A percentile compares a stretch with the other conserved stretches of the same genome.
Conservation (phyloP, 2,329 filamentous ascomycete species). For the Arthrobotrys megalospora region DNA sequence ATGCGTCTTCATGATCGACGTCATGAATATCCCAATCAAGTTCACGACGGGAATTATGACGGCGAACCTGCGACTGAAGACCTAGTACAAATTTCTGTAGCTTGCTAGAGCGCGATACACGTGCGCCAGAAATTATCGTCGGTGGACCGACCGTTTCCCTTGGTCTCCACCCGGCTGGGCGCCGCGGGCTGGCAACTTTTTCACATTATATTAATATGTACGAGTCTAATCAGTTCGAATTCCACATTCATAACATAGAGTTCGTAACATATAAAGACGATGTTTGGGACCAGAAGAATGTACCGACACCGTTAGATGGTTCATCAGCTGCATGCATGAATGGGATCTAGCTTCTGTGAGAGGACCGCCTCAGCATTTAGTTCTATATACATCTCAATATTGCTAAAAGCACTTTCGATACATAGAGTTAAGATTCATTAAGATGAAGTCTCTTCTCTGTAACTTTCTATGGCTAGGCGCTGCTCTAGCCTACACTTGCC, state of each 20-base stretch:
- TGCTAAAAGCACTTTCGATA: not conserved
- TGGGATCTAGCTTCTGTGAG: no score
- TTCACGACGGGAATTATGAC: not conserved
- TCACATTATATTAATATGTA: not conserved
- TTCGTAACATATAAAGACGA: no score
- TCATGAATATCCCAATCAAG: not conserved
- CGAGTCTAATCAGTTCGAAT: no score
- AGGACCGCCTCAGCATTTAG: no score
- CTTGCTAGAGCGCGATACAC: slow-evolving; percentile 7
- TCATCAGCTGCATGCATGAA: no score
- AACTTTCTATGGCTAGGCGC: slow-evolving; percentile 1
- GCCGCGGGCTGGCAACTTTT: slow-evolving; percentile 1
- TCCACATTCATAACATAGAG: no score
- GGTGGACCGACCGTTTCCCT: not conserved
- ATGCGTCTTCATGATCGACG: not conserved
- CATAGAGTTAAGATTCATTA: not conserved
- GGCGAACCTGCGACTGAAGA: not conserved
- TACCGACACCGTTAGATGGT: no score
- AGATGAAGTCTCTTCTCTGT: slow-evolving; percentile 21
- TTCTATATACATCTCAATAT: not conserved
- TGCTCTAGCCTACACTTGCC: slow-evolving; percentile 28
- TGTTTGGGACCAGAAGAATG: no score
- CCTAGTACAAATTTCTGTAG: not conserved
- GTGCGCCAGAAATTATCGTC: not conserved
- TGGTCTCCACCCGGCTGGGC: not conserved